Evolutionary conservation across 2,329 filamentous ascomycete genomes (phyloP).

Genomic region (Parastagonospora avenae): DNA sequence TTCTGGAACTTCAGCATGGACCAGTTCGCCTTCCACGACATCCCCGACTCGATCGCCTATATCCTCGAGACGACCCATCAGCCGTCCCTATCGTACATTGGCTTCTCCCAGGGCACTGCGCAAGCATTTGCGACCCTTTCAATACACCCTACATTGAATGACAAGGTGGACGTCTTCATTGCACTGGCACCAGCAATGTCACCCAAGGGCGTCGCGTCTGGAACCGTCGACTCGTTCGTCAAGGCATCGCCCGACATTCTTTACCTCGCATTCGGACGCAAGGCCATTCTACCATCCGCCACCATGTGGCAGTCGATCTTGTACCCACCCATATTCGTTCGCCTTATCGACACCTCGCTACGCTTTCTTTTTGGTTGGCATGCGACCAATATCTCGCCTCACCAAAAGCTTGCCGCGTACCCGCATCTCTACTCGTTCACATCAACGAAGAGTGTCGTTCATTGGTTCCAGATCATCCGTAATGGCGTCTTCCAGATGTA

Average conservation of each 20-base stretch:
- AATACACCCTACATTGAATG: conserved; percentile 89
- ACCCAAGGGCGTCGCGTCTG: conserved; percentile 85
- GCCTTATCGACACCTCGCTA: conserved; percentile 81
- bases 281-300: conserved; percentile 87
- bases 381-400: conserved; percentile 78
- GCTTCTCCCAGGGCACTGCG: conserved; percentile 95
- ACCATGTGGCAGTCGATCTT: conserved; percentile 98
- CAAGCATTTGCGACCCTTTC: conserved; percentile 94
- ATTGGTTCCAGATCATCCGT: conserved; percentile 99
- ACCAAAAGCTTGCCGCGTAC: conserved; percentile 94
- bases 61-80: conserved; percentile 84
- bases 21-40: conserved; percentile 96
- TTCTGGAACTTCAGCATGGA: conserved; percentile 99
- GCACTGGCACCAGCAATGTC: conserved; percentile 96
- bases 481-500: conserved; percentile 98
- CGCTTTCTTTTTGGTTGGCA: conserved; percentile 89
- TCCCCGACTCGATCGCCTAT: conserved; percentile 92
- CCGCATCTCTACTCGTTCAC: conserved; percentile 96
- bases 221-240: conserved; percentile 88
- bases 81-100: conserved; percentile 88
- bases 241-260: conserved; percentile 92
- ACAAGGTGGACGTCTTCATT: conserved; percentile 94
- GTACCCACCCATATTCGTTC: conserved; percentile 91
- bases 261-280: conserved; percentile 89
- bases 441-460: conserved; percentile 94